Conservation (phyloP, 2,329 filamentous ascomycete species). For the Talaromyces sp. region DNA sequence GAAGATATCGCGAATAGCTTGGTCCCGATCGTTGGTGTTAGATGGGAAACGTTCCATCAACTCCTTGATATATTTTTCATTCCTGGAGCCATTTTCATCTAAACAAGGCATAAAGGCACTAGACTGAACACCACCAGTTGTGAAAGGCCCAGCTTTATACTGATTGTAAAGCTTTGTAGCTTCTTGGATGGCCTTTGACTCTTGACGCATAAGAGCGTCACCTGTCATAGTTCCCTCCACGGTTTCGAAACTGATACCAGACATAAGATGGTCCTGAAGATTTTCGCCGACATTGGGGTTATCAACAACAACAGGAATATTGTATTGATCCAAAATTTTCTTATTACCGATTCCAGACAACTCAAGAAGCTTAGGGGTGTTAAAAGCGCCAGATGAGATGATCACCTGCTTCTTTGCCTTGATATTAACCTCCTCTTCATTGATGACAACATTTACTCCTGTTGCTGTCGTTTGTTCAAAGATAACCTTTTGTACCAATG, state of each 20-base stretch:
- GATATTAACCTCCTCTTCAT: background rate
- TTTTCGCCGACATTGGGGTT: constrained; percentile 5
- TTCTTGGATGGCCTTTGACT: too few species aligned
- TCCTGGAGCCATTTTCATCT: constrained; percentile 51
- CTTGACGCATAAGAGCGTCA: too few species aligned
- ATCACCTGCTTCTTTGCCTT: background rate
- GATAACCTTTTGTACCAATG: background rate
- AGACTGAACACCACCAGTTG: too few species aligned
- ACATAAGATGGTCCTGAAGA: constrained; percentile 3
- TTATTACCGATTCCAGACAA: constrained; percentile 4
- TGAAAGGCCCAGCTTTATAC: constrained; percentile 4
- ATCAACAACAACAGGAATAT: background rate
- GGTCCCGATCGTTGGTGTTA: background rate
- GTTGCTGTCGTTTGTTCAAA: background rate
- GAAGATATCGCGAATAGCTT: background rate
- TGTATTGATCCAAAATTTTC: background rate
- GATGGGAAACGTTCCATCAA: background rate
- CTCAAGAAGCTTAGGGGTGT: constrained; percentile 8
- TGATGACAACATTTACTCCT: background rate
- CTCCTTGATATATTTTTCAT: constrained; percentile 40
- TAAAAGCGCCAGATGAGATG: constrained; percentile 1
- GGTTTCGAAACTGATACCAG: constrained; percentile 27
- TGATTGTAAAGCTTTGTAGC: too few species aligned
- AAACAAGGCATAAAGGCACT: too few species aligned
- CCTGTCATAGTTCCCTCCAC: background rate